Evolutionary conservation across 495 filamentous ascomycete species (phyloP), one percentile per base, ranked within the genome.

Genomic region (Xylaria bambusicola): DNA sequence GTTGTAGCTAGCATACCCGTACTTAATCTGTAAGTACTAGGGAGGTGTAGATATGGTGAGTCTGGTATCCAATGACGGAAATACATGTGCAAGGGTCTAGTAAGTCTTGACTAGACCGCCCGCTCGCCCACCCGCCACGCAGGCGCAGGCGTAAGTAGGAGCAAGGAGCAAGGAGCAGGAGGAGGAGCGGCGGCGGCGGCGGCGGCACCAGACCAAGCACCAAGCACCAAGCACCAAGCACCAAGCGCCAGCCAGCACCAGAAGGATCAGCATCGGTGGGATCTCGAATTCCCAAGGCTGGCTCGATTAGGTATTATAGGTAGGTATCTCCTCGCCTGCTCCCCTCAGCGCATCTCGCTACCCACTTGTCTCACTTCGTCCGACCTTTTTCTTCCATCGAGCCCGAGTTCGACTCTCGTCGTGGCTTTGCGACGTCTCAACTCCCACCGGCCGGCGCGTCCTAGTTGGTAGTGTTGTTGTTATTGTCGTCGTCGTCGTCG

Each of bases 291-390:
- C 52, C 40, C 40, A 31, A 21, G 24, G 7, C 6, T 56, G 26
- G 42, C 31, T 45, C 31, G 31, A 33, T 33, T 33, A 33, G n/a
- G n/a, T 10, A 33, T 5, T 33, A 38, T 38, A 10, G 15, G 8
- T 38, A 38, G 36, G 36, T 35, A 45, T 9, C 26, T 56, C 17
- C 26, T 26, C 27, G 53, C 52, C 52, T 45, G 27, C 26, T 55
- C 33, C 52, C 52, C 52, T 55, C 52, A 38, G 36, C 36, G 52
- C 52, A 55, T 55, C 52, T 55, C 29, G 41, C 53, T 56, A 46
- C 41, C 53, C 53, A 56, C 53, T 47, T 56, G 41, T 55, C 53
- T 56, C 53, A 47, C 53, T 41, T 56, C 53, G 38, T 12, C 52
- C 17, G 41, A 23, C 29, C 53, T 56, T 35, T 36, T 10, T 33